phyloP scores from a whole-genome alignment of 2,329 filamentous ascomycete genomes.

The Cladophialophora exuberans region DNA sequence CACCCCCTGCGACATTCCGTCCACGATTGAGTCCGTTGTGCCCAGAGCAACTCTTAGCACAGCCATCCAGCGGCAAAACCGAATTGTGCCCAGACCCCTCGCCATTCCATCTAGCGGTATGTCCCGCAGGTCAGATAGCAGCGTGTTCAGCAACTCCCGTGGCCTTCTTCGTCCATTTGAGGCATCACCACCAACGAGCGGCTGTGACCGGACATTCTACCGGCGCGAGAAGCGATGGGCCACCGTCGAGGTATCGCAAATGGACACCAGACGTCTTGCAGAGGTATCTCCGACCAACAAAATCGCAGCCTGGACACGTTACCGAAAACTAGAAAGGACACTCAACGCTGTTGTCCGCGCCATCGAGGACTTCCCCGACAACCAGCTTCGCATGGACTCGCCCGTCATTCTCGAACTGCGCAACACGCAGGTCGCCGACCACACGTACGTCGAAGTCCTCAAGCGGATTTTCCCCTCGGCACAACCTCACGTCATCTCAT shows the following conservation, averaged over 20 bases:
- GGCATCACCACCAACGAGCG: conserved; percentile 11
- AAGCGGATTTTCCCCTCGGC: conserved; percentile 26
- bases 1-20: conserved; percentile 21
- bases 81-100: conserved; percentile 16
- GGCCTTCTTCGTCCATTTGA: conserved; percentile 22
- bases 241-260: not conserved
- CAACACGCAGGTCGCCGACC: conserved; percentile 10
- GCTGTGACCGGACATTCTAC: conserved; percentile 4
- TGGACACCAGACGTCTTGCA: not conserved
- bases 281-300: conserved; percentile 10
- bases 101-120: not conserved
- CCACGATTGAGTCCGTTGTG: conserved; percentile 8
- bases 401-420: conserved; percentile 15
- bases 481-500: conserved; percentile 12
- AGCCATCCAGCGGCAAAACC: not conserved
- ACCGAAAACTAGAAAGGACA: conserved; percentile 15
- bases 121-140: conserved; percentile 9
- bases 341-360: conserved; percentile 23
- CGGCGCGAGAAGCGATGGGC: conserved; percentile 3
- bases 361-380: conserved; percentile 23
- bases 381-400: conserved; percentile 24
- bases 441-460: conserved; percentile 20
- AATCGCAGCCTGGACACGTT: conserved; percentile 19
- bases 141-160: conserved; percentile 6
- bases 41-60: not conserved